Conservation (phyloP, 495 filamentous ascomycete genomes). For the Xylaria telfairii region DNA sequence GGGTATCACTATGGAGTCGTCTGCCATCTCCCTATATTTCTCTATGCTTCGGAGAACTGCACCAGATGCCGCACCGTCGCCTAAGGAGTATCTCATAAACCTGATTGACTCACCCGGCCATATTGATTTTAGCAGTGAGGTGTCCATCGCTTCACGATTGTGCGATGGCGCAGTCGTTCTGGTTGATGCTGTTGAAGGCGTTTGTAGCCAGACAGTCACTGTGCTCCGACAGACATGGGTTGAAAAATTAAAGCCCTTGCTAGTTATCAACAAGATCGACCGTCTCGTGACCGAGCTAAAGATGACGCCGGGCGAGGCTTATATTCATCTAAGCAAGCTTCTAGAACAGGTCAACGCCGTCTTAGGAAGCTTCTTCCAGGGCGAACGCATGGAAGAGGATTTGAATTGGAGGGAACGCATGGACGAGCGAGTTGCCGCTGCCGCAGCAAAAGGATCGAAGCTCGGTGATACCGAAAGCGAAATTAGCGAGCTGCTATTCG, state of each 20-base stretch:
- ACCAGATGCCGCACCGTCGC: conserved; percentile 70
- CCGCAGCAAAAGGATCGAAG: conserved; percentile 55
- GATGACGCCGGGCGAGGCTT: conserved; percentile 89
- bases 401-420: conserved; percentile 93
- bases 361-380: conserved; percentile 96
- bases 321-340: conserved; percentile 85
- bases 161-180: conserved; percentile 95
- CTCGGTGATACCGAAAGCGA: conserved; percentile 58
- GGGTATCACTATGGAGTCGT: conserved; percentile 99
- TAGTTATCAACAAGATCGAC: conserved; percentile 99
- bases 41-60: conserved; percentile 75
- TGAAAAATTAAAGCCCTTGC: conserved; percentile 90
- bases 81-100: conserved; percentile 94
- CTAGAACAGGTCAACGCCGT: conserved; percentile 97
- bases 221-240: conserved; percentile 95
- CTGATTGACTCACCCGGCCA: conserved; percentile 98
- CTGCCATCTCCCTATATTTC: conserved; percentile 96
- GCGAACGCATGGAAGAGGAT: conserved; percentile 98
- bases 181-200: conserved; percentile 97
- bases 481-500: conserved; percentile 68
- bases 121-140: conserved; percentile 98
- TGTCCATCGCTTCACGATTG: conserved; percentile 91
- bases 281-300: conserved; percentile 89
- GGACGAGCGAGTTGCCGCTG: conserved; percentile 77
- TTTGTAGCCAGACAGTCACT: conserved; percentile 97